phyloP scores from a whole-genome alignment of 345 rosid species.

The Turritis glabra region DNA sequence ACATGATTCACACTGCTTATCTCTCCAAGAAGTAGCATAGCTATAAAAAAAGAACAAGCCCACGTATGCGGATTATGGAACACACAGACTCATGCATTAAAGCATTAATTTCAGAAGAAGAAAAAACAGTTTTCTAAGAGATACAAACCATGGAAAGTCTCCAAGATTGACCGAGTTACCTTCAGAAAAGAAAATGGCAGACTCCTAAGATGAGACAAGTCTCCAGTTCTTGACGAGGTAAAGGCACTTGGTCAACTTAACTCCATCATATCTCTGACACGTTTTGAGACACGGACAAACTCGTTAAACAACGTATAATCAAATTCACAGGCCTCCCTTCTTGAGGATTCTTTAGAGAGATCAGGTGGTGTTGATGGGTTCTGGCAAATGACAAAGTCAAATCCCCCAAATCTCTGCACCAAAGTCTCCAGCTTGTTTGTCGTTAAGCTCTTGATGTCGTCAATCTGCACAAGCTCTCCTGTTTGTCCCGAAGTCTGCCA shows the following conservation, averaged over 20 bases:
- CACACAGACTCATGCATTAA: not conserved
- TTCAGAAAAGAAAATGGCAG: not conserved
- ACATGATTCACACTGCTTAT: not conserved
- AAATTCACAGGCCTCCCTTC: constrained; percentile 35
- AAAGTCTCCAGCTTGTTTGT: constrained; percentile 55
- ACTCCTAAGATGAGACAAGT: constrained; percentile 8
- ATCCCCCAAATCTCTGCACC: constrained; percentile 53
- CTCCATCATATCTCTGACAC: constrained; percentile 52
- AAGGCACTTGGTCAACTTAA: constrained; percentile 20
- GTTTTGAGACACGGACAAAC: constrained; percentile 70
- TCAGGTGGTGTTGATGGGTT: constrained; percentile 49
- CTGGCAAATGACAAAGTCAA: constrained; percentile 78
- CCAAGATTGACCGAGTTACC: not conserved
- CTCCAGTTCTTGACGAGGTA: constrained; percentile 3
- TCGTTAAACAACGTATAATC: constrained; percentile 69
- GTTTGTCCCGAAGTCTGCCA: constrained; percentile 69
- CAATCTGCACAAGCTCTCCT: constrained; percentile 78
- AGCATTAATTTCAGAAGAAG: not conserved
- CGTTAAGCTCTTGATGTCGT: constrained; percentile 59
- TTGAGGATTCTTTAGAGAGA: constrained; percentile 30
- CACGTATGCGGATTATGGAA: not conserved
- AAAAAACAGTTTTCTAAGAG: not conserved
- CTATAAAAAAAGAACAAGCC: not conserved
- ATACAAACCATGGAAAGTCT: constrained; percentile 4
- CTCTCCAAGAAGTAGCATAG: constrained; percentile 1